Evolutionary conservation across 169 alveolate species (phyloP).

Genomic region (Plasmodium falciparum): DNA sequence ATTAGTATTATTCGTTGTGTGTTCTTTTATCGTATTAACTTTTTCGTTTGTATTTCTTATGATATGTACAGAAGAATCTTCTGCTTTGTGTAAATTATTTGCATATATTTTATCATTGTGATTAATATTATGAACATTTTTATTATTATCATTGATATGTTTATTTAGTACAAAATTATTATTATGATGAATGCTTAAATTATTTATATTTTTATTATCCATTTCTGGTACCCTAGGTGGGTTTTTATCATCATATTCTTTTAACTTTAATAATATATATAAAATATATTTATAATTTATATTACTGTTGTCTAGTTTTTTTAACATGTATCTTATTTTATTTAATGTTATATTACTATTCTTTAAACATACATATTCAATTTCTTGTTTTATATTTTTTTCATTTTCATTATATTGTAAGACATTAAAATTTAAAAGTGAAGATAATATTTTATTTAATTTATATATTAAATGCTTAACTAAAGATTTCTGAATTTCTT

Average conservation of each 20-base stretch:
- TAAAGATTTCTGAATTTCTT: constrained; percentile 27
- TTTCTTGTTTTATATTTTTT: constrained; percentile 39
- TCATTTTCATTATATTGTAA: constrained; percentile 49
- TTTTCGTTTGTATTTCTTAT: neutral
- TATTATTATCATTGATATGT: neutral
- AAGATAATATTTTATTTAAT: constrained; percentile 38
- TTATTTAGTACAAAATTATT: neutral
- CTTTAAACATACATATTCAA: constrained; percentile 52
- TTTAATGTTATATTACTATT: constrained; percentile 39
- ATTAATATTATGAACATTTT: neutral
- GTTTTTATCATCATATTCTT: constrained; percentile 14
- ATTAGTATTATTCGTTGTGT: neutral
- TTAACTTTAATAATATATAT: constrained; percentile 35
- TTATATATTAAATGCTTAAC: constrained; percentile 59
- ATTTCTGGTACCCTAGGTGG: too few relatives aligned
- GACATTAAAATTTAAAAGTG: constrained; percentile 49
- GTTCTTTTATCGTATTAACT: too few relatives aligned
- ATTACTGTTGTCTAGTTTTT: constrained; percentile 46
- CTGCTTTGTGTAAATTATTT: neutral
- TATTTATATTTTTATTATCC: neutral
- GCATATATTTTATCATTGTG: neutral
- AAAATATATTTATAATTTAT: constrained; percentile 40
- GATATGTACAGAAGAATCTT: neutral
- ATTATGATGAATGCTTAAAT: neutral
- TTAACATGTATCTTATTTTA: constrained; percentile 42